Conservation (phyloP, 192 early-diverging fungal genomes). For the Coemansia sp. region DNA sequence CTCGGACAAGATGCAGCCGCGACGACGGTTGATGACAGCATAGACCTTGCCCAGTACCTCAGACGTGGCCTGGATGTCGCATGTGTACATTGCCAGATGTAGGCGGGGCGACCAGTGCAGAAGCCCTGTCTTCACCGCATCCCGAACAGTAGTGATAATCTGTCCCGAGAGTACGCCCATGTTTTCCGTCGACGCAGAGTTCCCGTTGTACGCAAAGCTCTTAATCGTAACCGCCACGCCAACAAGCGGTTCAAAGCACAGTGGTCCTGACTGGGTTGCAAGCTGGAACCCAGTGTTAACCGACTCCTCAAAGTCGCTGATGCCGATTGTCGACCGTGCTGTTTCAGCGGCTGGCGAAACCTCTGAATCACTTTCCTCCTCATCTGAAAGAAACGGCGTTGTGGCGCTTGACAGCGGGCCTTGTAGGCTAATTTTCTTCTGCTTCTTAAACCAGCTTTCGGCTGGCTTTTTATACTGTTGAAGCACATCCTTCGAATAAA, state of each 20-base stretch:
- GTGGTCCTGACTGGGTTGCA: slow-evolving; percentile 81
- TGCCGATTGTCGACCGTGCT: slow-evolving; percentile 34
- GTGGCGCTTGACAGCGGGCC: slow-evolving; percentile 21
- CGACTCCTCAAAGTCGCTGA: slow-evolving; percentile 73
- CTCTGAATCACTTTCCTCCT: slow-evolving; percentile 24
- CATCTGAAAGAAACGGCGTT: slow-evolving; percentile 40
- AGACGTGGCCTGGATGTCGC: slow-evolving; percentile 93
- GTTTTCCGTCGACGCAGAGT: not conserved
- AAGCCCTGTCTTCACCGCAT: slow-evolving; percentile 81
- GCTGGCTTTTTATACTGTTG: slow-evolving; percentile 22
- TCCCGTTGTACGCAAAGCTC: slow-evolving; percentile 25
- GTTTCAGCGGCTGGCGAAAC: not conserved
- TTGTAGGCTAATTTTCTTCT: slow-evolving; percentile 1
- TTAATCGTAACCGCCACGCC: slow-evolving; percentile 65
- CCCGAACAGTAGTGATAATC: slow-evolving; percentile 83
- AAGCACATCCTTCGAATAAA: slow-evolving; percentile 38
- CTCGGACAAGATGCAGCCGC: slow-evolving; percentile 91
- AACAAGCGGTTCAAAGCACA: slow-evolving; percentile 90
- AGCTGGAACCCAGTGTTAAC: slow-evolving; percentile 93
- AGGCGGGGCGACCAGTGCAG: slow-evolving; percentile 93
- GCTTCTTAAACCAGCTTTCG: slow-evolving; percentile 42
- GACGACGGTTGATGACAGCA: slow-evolving; percentile 84
- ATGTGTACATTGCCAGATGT: slow-evolving; percentile 94
- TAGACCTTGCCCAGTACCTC: slow-evolving; percentile 96
- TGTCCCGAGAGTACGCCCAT: slow-evolving; percentile 63